Evolutionary conservation across 768 basidiomycete species (phyloP).

Genomic region (Psilocybe sp.): DNA sequence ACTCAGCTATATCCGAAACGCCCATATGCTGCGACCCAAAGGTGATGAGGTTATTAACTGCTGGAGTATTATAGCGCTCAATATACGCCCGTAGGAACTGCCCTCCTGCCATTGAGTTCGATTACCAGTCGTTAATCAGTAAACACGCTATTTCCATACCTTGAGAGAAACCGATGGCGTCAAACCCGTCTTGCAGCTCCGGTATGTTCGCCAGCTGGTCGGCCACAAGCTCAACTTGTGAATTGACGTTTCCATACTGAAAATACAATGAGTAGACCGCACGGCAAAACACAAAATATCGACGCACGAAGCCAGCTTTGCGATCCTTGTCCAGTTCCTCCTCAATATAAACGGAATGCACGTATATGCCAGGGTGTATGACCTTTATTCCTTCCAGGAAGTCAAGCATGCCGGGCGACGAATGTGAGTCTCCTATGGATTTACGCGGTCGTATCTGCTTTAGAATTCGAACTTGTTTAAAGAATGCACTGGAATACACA

Average conservation of each 20-base stretch:
- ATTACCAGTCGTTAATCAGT: background rate
- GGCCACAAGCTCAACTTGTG: constrained; percentile 64
- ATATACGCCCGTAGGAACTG: constrained; percentile 88
- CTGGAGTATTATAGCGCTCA: constrained; percentile 71
- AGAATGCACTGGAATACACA: constrained; percentile 2
- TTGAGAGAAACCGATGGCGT: constrained; percentile 88
- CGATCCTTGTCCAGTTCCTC: constrained; percentile 60
- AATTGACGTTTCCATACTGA: constrained; percentile 77
- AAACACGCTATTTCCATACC: constrained; percentile 34
- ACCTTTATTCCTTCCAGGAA: constrained; percentile 57
- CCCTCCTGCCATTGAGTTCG: constrained; percentile 45
- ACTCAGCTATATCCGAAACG: constrained; percentile 70
- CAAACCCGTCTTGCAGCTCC: constrained; percentile 70
- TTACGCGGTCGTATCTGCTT: background rate
- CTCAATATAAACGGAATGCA: constrained; percentile 72
- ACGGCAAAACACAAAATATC: background rate
- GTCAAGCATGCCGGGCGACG: constrained; percentile 69
- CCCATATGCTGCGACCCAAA: constrained; percentile 91
- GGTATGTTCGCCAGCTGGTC: constrained; percentile 61
- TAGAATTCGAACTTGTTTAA: background rate
- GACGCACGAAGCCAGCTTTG: constrained; percentile 70
- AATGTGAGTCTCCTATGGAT: constrained; percentile 62
- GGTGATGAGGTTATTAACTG: constrained; percentile 77
- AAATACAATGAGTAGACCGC: background rate
- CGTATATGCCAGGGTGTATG: constrained; percentile 71